Evolutionary conservation across 1,284 basidiomycete genomes (phyloP).

Genomic region (Apiotrichum gracile): DNA sequence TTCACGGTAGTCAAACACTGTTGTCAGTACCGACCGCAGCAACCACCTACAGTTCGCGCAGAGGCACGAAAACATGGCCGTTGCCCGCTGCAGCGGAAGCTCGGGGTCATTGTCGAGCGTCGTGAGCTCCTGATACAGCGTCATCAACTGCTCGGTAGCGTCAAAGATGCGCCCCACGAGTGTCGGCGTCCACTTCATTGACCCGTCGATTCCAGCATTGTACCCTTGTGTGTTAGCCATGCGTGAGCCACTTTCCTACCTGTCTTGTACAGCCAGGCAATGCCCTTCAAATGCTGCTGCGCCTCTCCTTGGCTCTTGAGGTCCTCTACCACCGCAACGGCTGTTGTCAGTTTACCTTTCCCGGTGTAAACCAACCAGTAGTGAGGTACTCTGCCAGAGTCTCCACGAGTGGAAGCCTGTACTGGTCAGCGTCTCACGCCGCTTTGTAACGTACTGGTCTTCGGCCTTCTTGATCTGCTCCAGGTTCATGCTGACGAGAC

Average conservation of each 20-base stretch:
- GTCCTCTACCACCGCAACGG: not conserved
- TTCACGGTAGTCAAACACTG: slow-evolving; percentile 6
- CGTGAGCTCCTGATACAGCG: not conserved
- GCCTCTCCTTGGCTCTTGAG: not conserved
- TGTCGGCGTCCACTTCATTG: not conserved
- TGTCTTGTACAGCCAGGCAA: slow-evolving; percentile 15
- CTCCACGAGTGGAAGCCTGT: not conserved
- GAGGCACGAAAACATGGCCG: slow-evolving; percentile 7
- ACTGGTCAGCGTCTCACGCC: not conserved
- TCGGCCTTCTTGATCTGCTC: not conserved
- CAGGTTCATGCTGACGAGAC: slow-evolving; percentile 5
- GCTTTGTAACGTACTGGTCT: not conserved
- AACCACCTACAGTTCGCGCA: slow-evolving; percentile 2
- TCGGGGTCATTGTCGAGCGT: slow-evolving; percentile 9
- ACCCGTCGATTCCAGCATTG: slow-evolving; percentile 3
- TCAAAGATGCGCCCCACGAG: slow-evolving; percentile 4
- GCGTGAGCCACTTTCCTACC: not conserved
- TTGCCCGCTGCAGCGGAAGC: not conserved
- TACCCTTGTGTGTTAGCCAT: not conserved
- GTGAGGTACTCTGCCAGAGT: not conserved
- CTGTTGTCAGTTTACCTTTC: not conserved
- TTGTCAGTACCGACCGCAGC: not conserved
- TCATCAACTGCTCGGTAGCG: slow-evolving; percentile 1
- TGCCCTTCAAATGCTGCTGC: slow-evolving; percentile 3
- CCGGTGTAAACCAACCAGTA: not conserved